Evolutionary conservation across 192 early-diverging fungal species (phyloP).

Genomic region (Globomyces pollinis-pini): DNA sequence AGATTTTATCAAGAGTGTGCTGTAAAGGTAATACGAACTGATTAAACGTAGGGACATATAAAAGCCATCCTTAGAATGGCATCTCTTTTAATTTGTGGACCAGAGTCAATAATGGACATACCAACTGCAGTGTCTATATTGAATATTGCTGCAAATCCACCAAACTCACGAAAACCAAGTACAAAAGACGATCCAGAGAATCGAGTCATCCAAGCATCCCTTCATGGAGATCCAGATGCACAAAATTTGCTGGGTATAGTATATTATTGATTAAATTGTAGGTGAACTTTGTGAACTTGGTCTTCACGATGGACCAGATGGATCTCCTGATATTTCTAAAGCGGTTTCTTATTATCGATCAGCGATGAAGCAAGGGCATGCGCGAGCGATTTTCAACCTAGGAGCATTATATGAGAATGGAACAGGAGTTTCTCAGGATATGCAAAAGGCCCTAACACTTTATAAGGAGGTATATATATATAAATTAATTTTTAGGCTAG

Average conservation of each 20-base stretch:
- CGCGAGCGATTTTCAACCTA: slow-evolving; percentile 26
- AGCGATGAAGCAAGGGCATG: slow-evolving; percentile 31
- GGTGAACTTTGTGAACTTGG: slow-evolving; percentile 40
- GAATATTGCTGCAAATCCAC: not conserved
- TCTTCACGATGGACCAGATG: slow-evolving; percentile 12
- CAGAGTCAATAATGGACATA: not conserved
- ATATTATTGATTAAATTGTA: too few relatives aligned
- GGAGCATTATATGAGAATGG: slow-evolving; percentile 34
- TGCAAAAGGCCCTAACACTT: slow-evolving; percentile 26
- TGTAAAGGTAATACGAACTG: slow-evolving; percentile 26
- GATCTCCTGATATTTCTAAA: slow-evolving; percentile 6
- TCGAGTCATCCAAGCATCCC: not conserved
- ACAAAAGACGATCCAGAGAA: not conserved
- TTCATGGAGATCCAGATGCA: slow-evolving; percentile 29
- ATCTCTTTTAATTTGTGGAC: not conserved
- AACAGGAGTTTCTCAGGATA: slow-evolving; percentile 26
- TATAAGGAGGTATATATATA: slow-evolving; percentile 38
- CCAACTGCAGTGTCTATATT: not conserved
- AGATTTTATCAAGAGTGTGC: slow-evolving; percentile 38
- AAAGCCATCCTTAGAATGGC: slow-evolving; percentile 1
- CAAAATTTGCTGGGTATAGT: slow-evolving; percentile 40
- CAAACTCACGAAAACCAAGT: not conserved
- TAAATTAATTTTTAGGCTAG: too few relatives aligned
- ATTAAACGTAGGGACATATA: slow-evolving; percentile 8
- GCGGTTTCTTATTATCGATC: slow-evolving; percentile 27